phyloP scores from a whole-genome alignment of 345 rosid species.

The Camelina laxa region DNA sequence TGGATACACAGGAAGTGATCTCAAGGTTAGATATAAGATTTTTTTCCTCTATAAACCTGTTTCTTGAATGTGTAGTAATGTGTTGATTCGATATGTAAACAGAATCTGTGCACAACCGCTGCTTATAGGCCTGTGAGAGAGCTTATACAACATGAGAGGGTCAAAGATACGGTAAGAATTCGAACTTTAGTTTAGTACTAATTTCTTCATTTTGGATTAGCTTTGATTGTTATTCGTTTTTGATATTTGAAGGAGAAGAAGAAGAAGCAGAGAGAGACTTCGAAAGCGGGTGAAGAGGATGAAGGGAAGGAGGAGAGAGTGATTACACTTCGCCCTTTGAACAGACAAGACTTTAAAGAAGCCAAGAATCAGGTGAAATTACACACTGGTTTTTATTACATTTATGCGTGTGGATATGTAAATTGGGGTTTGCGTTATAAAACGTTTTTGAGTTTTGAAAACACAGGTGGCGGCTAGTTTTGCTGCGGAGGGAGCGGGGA shows the following conservation, averaged over 20 bases:
- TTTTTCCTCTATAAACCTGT: not conserved
- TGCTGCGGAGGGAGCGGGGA: conserved; percentile 69
- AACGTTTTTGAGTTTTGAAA: conserved; percentile 1
- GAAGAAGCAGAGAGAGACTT: conserved; percentile 55
- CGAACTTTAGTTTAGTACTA: not conserved
- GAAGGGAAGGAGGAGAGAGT: conserved; percentile 58
- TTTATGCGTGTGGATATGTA: not conserved
- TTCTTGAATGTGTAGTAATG: not conserved
- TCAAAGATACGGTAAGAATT: conserved; percentile 62
- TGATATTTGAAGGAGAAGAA: conserved; percentile 57
- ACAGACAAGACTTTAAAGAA: conserved; percentile 73
- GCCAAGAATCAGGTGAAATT: conserved; percentile 77
- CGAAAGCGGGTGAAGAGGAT: conserved; percentile 39
- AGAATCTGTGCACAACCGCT: conserved; percentile 92
- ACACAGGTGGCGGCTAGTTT: conserved; percentile 93
- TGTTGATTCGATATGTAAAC: conserved; percentile 18
- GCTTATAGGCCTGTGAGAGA: conserved; percentile 88
- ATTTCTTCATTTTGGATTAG: not conserved
- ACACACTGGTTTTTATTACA: not conserved
- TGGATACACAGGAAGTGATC: conserved; percentile 87
- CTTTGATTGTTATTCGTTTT: not conserved
- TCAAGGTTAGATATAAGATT: conserved; percentile 53
- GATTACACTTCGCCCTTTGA: conserved; percentile 71
- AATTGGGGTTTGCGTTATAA: conserved; percentile 25
- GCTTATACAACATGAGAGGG: conserved; percentile 77